Evolutionary conservation across 2,329 filamentous ascomycete species (phyloP), one percentile per base, ranked within the genome.

Genomic region (Lojkania enalia): DNA sequence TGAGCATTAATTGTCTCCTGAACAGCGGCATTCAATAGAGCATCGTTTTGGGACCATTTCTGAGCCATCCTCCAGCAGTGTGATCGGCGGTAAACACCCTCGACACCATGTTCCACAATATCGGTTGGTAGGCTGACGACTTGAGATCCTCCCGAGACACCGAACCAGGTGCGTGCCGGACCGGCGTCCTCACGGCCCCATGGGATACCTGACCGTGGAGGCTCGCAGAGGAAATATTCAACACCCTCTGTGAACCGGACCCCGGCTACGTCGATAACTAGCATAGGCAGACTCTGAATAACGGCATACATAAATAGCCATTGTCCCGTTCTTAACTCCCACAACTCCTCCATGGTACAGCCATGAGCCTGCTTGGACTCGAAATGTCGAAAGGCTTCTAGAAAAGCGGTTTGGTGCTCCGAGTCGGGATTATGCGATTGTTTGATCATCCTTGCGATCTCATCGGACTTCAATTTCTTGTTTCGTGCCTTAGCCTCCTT

Each of bases 251-350:
- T 86, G 64, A 79, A 84, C 42, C 78, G 79, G 33, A 91, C 72
- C 7, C 80, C 84, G 0, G 86, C 86, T 0, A 86, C 87, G 65
- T 94, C 88, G 23, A 90, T 77, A 1, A 88, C 86, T 9, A 92
- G 75, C 77, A 90, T 84, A 3, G 88, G 88, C 18, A 92, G 75
- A 2, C 85, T 85, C 69, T 94, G 87, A 5, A 92, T 76, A 6
- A 90, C 81, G 5, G 83, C 84, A 62, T 92, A 92, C 45, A 91
- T 74, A 72, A 92, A 91, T 39, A 94, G 75, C 88, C 88, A 94
- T 64, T 87, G 83, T 12, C 88, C 88, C 32, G 86, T 81, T 32
- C 88, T 81, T 56, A 87, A 79, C 57, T 91, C 86, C 25, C 77
- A 75, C 31, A 91, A 72, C 55, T 91, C 86, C n/a, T 79, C 74